Evolutionary conservation across 495 filamentous ascomycete species (phyloP), one percentile per base, ranked within the genome.

Genomic region (Friedmanniomyces endolithicus): DNA sequence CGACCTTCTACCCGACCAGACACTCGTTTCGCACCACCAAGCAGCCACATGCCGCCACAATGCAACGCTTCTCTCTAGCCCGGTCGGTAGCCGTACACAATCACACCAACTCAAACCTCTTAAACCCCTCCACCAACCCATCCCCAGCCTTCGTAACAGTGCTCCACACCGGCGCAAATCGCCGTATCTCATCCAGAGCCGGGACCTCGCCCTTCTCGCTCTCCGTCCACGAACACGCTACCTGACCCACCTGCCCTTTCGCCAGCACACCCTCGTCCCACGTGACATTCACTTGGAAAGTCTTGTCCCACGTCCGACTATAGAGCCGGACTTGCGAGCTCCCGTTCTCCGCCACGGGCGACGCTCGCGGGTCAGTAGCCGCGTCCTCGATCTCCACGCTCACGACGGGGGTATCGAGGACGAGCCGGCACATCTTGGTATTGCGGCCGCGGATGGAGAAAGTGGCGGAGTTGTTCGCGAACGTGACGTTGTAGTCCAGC

Each of bases 141-240:
- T 90, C 86, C 27, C 74, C 70, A 51, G 78, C 63, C 68, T 95
- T 95, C 19, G 78, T 79, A 31, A 86, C 68, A 11, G 83, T 84
- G 8, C 80, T 80, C 92, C 92, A 98, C 1, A 67, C 69, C 0
- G 92, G 92, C 54, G 75, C 72, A 71, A 80, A 96, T 67, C 80
- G 75, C 50, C 75, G 70, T 19, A 84, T 78, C 70, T 98, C 92
- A 60, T 92, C 86, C 31, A 92, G 75, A 14, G 92, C 92, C 0
- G 92, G 88, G 48, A 98, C 90, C 8, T 74, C 70, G 2, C 82
- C 84, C 11, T 66, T 64, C 11, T 70, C 72, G 59, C 94, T 95
- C 27, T 97, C 92, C 60, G 82, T 86, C 92, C 92, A 98, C 16
- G 87, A 67, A 72, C 90, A 97, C 11, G 85, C 75, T 3, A 89